Evolutionary conservation across 108 stramenopile species (phyloP).

Genomic region (Cyclotella atomus): DNA sequence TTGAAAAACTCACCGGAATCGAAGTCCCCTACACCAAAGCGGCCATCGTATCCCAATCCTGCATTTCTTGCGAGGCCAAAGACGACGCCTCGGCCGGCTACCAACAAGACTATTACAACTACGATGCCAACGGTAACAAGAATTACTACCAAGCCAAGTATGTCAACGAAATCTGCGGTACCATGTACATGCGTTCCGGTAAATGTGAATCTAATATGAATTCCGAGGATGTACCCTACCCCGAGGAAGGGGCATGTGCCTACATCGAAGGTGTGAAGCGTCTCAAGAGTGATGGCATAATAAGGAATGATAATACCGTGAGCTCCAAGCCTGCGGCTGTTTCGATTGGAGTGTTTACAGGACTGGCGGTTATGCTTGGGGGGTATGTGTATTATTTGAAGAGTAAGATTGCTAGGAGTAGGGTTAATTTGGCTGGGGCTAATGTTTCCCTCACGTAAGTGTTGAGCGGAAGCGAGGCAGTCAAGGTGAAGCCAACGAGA

Average conservation of each 20-base stretch:
- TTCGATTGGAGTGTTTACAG: conserved; percentile 75
- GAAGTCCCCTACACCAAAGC: conserved; percentile 66
- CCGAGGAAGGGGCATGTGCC: conserved; percentile 79
- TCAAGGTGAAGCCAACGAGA: too few species aligned
- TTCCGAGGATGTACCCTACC: conserved; percentile 60
- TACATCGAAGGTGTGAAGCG: conserved; percentile 89
- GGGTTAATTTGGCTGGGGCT: conserved; percentile 47
- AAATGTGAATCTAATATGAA: conserved; percentile 82
- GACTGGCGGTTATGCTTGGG: conserved; percentile 67
- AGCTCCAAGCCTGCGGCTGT: conserved; percentile 79
- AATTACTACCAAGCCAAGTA: conserved; percentile 50
- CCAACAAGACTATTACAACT: conserved; percentile 40
- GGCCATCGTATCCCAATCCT: conserved; percentile 62
- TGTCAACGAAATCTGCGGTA: conserved; percentile 64
- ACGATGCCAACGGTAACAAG: conserved; percentile 50
- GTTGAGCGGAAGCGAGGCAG: neutral
- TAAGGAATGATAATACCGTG: conserved; percentile 61
- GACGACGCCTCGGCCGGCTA: conserved; percentile 7
- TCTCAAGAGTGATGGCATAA: conserved; percentile 83
- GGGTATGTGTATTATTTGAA: conserved; percentile 85
- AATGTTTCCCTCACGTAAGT: conserved; percentile 24
- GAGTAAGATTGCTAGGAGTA: conserved; percentile 46
- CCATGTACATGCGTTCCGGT: conserved; percentile 70
- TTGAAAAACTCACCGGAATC: conserved; percentile 36
- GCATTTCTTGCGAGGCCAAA: conserved; percentile 48